Evolutionary conservation across 1,284 basidiomycete genomes (phyloP).

Genomic region (Apiotrichum laibachii): DNA sequence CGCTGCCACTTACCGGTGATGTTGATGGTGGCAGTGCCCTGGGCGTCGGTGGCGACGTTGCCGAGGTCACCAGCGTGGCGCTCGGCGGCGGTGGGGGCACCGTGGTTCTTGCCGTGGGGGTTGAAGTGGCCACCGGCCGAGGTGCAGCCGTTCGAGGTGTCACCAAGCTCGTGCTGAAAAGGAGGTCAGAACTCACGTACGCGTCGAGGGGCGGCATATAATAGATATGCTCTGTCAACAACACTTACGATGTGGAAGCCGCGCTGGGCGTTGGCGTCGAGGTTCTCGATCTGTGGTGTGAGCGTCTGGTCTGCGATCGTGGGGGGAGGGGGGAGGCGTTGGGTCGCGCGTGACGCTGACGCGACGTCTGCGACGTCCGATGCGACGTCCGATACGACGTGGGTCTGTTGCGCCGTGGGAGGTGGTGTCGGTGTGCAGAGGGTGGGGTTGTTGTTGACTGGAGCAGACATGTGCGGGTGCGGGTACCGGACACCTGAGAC

Average conservation of each 20-base stretch:
- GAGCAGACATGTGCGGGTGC: too few relatives aligned
- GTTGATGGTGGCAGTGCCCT: conserved; percentile 61
- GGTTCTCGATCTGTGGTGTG: conserved; percentile 55
- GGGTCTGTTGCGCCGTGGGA: too few relatives aligned
- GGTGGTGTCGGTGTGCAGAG: too few relatives aligned
- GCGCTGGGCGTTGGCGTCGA: conserved; percentile 61
- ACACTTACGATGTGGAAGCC: conserved; percentile 64
- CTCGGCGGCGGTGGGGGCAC: conserved; percentile 57
- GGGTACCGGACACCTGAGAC: too few relatives aligned
- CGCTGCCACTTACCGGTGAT: conserved; percentile 49
- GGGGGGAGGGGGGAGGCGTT: too few relatives aligned
- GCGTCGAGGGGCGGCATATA: too few relatives aligned
- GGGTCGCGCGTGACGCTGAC: too few relatives aligned
- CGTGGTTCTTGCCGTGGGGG: conserved; percentile 64
- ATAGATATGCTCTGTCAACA: not conserved
- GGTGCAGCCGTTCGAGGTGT: conserved; percentile 58
- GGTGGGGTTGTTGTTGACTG: too few relatives aligned
- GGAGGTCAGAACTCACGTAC: not conserved
- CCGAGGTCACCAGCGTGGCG: conserved; percentile 75
- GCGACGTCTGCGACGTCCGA: too few relatives aligned
- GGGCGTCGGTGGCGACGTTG: conserved; percentile 62
- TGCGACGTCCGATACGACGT: too few relatives aligned
- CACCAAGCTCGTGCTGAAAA: not conserved
- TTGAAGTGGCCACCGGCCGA: conserved; percentile 76
- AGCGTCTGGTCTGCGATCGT: not conserved